Percentiles rank a stretch among this genome's conserved stretches.
phyloP scores from a whole-genome alignment of 768 basidiomycete species.

The Saitozyma sp. region DNA sequence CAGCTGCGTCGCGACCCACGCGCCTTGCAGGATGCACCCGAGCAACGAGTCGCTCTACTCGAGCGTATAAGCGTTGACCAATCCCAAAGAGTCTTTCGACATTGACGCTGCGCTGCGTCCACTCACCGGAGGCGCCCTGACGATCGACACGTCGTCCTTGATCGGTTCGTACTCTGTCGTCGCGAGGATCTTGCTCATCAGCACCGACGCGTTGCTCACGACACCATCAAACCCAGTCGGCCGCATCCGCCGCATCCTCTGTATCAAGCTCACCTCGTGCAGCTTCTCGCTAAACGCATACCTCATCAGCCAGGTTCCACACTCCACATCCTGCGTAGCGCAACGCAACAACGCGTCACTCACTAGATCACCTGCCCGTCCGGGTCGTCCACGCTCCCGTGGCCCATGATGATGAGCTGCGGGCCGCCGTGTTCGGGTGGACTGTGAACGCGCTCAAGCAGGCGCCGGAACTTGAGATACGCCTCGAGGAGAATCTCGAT shows the following conservation, averaged over 20 bases:
- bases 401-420: conserved; percentile 61
- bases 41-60: conserved; percentile 60
- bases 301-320: background rate
- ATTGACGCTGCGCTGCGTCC: background rate
- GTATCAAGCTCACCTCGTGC: conserved; percentile 35
- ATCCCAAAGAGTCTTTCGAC: too few species aligned
- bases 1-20: conserved; percentile 85
- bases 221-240: background rate
- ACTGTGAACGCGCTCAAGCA: conserved; percentile 54
- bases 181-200: conserved; percentile 34
- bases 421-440: conserved; percentile 37
- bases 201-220: background rate
- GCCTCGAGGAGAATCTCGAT: conserved; percentile 61
- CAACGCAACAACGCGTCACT: conserved; percentile 10
- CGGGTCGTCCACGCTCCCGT: conserved; percentile 91
- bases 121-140: conserved; percentile 79
- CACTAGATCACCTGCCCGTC: conserved; percentile 61
- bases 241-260: background rate
- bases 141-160: conserved; percentile 63
- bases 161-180: conserved; percentile 37
- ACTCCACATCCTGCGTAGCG: background rate
- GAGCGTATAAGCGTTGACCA: conserved; percentile 9
- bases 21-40: conserved; percentile 83
- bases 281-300: conserved; percentile 30
- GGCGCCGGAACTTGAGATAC: conserved; percentile 76